Conservation (phyloP, 2,329 filamentous ascomycete species). For the Pestalotiopsis sp. region DNA sequence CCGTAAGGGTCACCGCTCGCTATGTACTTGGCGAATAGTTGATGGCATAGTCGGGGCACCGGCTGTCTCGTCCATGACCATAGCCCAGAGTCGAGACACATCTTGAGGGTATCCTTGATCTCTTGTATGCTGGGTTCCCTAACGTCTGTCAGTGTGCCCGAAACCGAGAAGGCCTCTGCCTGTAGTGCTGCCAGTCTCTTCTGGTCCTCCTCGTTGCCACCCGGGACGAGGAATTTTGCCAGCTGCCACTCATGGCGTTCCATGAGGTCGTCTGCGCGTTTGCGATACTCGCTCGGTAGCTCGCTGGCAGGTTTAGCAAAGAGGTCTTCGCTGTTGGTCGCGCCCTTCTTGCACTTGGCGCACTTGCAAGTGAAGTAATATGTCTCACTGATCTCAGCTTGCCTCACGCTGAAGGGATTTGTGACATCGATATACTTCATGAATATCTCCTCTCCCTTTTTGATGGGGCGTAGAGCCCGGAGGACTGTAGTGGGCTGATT, state of each 20-base stretch:
- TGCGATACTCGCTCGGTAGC: constrained; percentile 17
- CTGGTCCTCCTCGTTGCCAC: constrained; percentile 16
- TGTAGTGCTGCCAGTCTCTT: constrained; percentile 24
- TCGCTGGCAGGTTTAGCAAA: constrained; percentile 29
- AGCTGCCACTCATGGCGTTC: constrained; percentile 16
- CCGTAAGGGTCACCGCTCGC: constrained; percentile 21
- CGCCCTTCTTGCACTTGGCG: constrained; percentile 43
- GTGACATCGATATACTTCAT: constrained; percentile 50
- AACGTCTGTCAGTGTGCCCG: constrained; percentile 13
- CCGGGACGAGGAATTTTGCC: constrained; percentile 14
- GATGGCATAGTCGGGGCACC: constrained; percentile 23
- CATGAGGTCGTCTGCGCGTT: constrained; percentile 21
- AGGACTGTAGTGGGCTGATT: constrained; percentile 44
- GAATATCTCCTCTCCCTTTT: constrained; percentile 49
- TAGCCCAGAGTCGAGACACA: constrained; percentile 27
- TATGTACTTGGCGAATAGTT: constrained; percentile 24
- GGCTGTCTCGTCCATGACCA: constrained; percentile 28
- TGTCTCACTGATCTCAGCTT: constrained; percentile 41
- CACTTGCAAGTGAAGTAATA: constrained; percentile 53
- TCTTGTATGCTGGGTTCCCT: constrained; percentile 17
- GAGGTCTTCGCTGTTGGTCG: constrained; percentile 39
- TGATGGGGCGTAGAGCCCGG: constrained; percentile 45
- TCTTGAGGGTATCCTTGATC: constrained; percentile 20
- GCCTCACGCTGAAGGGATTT: constrained; percentile 44
- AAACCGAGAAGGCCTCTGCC: constrained; percentile 23